Evolutionary conservation across 257 asterid species (phyloP), one percentile per base, ranked within the genome.

Genomic region (Cordia subcordata): DNA sequence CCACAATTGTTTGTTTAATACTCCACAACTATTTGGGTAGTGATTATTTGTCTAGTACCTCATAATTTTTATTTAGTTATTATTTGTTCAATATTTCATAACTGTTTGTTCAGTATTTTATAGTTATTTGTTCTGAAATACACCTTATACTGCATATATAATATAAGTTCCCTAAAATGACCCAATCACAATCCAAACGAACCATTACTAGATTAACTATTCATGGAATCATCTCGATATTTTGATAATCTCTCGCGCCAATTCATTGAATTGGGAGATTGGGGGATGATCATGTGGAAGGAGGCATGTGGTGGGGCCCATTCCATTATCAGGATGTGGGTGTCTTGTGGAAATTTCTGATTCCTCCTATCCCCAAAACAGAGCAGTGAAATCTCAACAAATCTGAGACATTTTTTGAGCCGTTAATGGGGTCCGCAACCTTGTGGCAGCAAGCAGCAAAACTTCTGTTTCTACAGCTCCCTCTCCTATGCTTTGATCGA

Each of bases 391-490:
- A 68, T 58, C 66, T 75, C 70, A 21, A 57, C 46, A 60, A 72
- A 74, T 69, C 66, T 68, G 62, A 55, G 56, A 69, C 63, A 38
- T 68, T 70, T 68, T 70, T 75, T 53, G 63, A 70, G 84, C 79
- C 85, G 82, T 79, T 80, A 53, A 55, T 53, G 81, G 87, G 86
- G 33, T 71, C 80, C n/a, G n/a, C 78, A 45, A 18, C 32, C 39
- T 19, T 53, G 51, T 62, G 66, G 23, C 39, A 19, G 27, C 53
- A 18, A 35, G 55, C n/a, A n/a, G n/a, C n/a, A n/a, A n/a, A n/a
- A n/a, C 58, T 21, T 33, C 21, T 45, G 35, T 20, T 57, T 63
- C 20, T 45, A 10, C 47, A 13, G 13, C 5, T 61, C 27, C 12
- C 5, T 61, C 27, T 20, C 47, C 16, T 11, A 32, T 49, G 4